phyloP scores from a whole-genome alignment of 495 filamentous ascomycete genomes.

The Xylaria bambusicola region DNA sequence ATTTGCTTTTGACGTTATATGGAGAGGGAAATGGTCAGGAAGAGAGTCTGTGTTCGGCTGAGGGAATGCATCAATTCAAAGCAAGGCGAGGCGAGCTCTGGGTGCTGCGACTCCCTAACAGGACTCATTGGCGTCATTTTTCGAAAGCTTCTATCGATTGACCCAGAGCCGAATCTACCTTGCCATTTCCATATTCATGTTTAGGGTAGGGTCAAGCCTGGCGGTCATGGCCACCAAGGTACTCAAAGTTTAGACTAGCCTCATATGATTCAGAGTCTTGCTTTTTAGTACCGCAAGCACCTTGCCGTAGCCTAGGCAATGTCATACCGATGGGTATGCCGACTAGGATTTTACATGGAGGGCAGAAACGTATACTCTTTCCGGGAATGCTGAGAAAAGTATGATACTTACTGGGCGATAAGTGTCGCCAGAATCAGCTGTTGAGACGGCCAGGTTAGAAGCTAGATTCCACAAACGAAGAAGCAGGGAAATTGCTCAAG shows the following conservation, averaged over 20 bases:
- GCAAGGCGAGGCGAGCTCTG: not conserved
- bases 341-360: not conserved
- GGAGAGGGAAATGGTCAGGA: no score
- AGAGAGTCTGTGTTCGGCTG: not conserved
- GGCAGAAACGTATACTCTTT: no score
- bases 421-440: constrained; percentile 55
- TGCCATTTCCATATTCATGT: not conserved
- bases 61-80: not conserved
- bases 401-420: constrained; percentile 53
- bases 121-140: not conserved
- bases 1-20: no score
- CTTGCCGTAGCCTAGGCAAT: not conserved
- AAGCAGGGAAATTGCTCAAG: constrained; percentile 22
- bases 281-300: not conserved
- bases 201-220: constrained; percentile 24
- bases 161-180: not conserved
- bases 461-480: constrained; percentile 22
- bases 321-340: constrained; percentile 1
- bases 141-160: not conserved
- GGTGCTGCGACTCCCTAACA: not conserved
- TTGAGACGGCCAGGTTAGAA: constrained; percentile 42
- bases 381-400: no score
- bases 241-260: not conserved
- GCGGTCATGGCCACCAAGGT: constrained; percentile 18
- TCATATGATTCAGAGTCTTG: not conserved